phyloP scores from a whole-genome alignment of 2,329 filamentous ascomycete genomes.

The Trichoderma sp. region DNA sequence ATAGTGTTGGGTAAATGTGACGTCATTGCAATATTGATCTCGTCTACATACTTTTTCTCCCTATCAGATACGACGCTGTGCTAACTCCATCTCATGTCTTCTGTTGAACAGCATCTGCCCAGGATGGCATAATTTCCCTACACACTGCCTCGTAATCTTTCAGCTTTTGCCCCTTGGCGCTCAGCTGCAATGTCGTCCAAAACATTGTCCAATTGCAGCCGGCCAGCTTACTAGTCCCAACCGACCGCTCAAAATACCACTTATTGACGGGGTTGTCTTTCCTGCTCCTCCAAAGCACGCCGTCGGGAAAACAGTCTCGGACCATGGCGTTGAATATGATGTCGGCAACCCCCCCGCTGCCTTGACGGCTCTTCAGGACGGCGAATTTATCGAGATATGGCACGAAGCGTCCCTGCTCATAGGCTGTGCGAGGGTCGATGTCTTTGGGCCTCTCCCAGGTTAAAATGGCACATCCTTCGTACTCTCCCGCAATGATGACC shows the following conservation, averaged over 20 bases:
- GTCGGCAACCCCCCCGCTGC: slow-evolving; percentile 88
- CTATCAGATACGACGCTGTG: no score
- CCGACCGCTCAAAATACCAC: slow-evolving; percentile 94
- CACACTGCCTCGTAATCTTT: slow-evolving; percentile 74
- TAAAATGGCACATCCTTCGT: slow-evolving; percentile 90
- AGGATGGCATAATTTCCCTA: slow-evolving; percentile 59
- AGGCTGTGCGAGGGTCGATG: slow-evolving; percentile 51
- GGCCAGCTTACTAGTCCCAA: slow-evolving; percentile 76
- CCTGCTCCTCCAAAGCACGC: slow-evolving; percentile 89
- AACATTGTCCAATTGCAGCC: slow-evolving; percentile 97
- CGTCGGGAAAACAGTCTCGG: slow-evolving; percentile 77
- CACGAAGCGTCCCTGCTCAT: slow-evolving; percentile 63
- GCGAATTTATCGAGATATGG: slow-evolving; percentile 98
- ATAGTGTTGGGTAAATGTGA: no score
- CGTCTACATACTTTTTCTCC: neutral
- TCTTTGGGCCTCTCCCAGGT: slow-evolving; percentile 83
- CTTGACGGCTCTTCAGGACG: slow-evolving; percentile 82
- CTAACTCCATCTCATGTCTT: neutral
- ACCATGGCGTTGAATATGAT: slow-evolving; percentile 97
- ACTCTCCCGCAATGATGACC: slow-evolving; percentile 91
- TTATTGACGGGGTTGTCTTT: slow-evolving; percentile 95
- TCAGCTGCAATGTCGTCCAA: slow-evolving; percentile 76
- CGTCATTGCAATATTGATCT: neutral
- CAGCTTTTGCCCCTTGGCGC: slow-evolving; percentile 53
- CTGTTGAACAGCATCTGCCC: slow-evolving; percentile 46